Conservation (phyloP, 2,329 filamentous ascomycete species). For the Diaporthe humulicola region DNA sequence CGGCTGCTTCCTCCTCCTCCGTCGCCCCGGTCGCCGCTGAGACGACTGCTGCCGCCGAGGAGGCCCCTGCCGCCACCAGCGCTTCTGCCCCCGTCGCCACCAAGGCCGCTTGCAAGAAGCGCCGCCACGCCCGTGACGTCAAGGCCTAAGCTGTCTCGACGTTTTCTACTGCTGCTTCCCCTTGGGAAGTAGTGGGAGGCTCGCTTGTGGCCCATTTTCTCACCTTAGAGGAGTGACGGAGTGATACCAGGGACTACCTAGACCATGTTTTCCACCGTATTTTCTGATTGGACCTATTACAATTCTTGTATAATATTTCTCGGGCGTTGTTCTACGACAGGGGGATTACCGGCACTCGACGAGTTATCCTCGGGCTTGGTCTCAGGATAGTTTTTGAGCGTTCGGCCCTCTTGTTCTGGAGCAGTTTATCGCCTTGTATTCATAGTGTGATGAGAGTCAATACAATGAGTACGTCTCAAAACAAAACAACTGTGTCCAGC, state of each 20-base stretch:
- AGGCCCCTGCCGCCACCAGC: slow-evolving; percentile 36
- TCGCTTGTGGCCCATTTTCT: not conserved
- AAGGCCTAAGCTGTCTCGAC: slow-evolving; percentile 17
- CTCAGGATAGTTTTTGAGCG: not conserved
- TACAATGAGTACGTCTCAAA: slow-evolving; percentile 33
- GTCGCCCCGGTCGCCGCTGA: slow-evolving; percentile 26
- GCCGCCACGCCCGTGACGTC: slow-evolving; percentile 39
- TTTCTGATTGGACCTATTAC: slow-evolving; percentile 30
- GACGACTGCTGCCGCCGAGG: slow-evolving; percentile 34
- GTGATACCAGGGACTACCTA: slow-evolving; percentile 21
- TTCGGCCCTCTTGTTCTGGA: not conserved
- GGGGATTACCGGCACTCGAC: too few relatives aligned
- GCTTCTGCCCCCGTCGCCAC: slow-evolving; percentile 32
- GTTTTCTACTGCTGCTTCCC: not conserved
- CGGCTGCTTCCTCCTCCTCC: slow-evolving; percentile 41
- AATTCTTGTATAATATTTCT: slow-evolving; percentile 38
- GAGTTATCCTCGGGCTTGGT: slow-evolving; percentile 6
- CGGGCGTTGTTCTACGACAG: not conserved
- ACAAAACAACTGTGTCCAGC: not conserved
- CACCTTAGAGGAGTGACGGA: slow-evolving; percentile 17
- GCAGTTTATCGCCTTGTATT: slow-evolving; percentile 25
- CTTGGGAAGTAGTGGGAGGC: not conserved
- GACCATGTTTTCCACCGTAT: slow-evolving; percentile 18
- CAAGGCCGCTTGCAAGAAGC: slow-evolving; percentile 36
- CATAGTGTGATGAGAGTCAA: slow-evolving; percentile 36